Conservation (phyloP, 2,329 filamentous ascomycete genomes). For the Sclerotinia minor region DNA sequence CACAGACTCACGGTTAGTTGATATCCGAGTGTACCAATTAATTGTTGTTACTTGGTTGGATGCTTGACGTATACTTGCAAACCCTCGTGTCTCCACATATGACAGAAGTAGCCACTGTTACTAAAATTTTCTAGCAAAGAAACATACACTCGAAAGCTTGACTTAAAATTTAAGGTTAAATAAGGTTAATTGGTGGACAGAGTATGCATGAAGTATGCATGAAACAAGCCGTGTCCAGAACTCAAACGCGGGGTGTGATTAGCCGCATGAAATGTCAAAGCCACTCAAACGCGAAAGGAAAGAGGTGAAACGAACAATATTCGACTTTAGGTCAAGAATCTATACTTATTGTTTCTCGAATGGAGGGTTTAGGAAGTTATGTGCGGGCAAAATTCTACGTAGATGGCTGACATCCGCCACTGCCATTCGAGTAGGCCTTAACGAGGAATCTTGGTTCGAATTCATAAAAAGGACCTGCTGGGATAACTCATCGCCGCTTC, state of each 20-base stretch:
- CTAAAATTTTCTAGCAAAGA: neutral
- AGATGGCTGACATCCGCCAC: neutral
- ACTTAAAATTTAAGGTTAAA: neutral
- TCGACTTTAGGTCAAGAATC: neutral
- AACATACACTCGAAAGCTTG: neutral
- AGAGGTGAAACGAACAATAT: conserved; percentile 9
- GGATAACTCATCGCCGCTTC: neutral
- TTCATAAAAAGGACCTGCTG: neutral
- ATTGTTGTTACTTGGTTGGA: neutral
- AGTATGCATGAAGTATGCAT: conserved; percentile 1
- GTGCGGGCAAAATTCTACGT: neutral
- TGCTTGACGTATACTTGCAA: conserved; percentile 5
- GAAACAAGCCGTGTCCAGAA: conserved; percentile 12
- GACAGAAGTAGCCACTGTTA: neutral
- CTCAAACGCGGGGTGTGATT: conserved; percentile 4
- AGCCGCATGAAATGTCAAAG: conserved; percentile 14
- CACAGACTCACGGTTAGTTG: neutral
- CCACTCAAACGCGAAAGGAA: conserved; percentile 13
- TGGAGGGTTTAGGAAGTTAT: neutral
- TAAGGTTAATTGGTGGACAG: conserved; percentile 15
- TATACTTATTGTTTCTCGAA: neutral
- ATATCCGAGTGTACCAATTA: neutral
- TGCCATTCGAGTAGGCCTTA: neutral
- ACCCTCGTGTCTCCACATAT: neutral
- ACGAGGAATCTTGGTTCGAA: neutral